phyloP scores from a whole-genome alignment of 2,329 filamentous ascomycete species.

The Talaromyces sp. region DNA sequence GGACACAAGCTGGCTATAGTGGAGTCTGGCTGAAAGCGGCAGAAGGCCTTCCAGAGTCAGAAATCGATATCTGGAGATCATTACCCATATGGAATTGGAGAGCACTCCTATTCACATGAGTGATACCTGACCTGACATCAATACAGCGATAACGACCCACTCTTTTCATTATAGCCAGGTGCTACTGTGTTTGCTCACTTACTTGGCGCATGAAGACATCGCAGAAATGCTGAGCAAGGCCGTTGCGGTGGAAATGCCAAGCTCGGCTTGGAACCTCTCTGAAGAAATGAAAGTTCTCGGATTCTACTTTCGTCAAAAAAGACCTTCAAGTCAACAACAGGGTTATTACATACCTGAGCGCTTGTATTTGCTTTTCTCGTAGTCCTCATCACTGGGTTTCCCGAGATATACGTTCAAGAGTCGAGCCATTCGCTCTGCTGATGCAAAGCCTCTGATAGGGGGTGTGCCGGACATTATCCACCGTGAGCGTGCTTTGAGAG shows the following conservation, averaged over 20 bases:
- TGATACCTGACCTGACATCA: no score
- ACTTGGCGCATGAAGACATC: slow-evolving; percentile 48
- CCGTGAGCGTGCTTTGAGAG: slow-evolving; percentile 49
- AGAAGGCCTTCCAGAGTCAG: no score
- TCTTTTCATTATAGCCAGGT: no score
- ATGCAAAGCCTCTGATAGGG: slow-evolving; percentile 53
- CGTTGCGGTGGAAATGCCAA: slow-evolving; percentile 52
- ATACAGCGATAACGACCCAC: no score
- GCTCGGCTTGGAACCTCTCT: slow-evolving; percentile 47
- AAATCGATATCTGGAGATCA: no score
- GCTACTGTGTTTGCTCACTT: not conserved
- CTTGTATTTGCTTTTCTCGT: slow-evolving; percentile 42
- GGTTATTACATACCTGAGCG: slow-evolving; percentile 32
- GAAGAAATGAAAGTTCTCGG: slow-evolving; percentile 56
- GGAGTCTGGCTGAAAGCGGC: no score
- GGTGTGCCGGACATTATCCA: slow-evolving; percentile 65
- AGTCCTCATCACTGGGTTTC: slow-evolving; percentile 46
- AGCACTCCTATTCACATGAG: no score
- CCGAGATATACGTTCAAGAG: slow-evolving; percentile 56
- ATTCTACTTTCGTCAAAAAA: slow-evolving; percentile 32
- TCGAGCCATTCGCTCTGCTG: slow-evolving; percentile 57
- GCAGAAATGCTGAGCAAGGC: slow-evolving; percentile 54
- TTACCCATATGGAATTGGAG: no score
- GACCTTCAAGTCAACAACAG: not conserved
- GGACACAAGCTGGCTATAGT: not conserved